Base-by-base conservation (phyloP, 352 stramenopile genomes). In the Halophytophthora batemanensis region DNA sequence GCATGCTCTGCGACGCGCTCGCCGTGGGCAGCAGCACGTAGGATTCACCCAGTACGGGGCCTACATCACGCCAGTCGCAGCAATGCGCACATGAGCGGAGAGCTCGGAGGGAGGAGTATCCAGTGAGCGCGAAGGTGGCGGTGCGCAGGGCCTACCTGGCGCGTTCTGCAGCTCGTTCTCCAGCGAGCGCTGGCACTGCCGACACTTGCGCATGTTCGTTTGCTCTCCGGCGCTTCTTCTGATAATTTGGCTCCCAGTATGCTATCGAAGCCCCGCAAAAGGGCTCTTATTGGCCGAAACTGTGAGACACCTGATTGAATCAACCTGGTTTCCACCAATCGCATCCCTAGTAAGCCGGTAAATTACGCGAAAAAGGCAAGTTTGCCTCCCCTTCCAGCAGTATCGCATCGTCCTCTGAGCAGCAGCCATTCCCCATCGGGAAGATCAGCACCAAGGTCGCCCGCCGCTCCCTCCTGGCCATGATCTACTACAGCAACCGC, bases 1-100 rank as follows among this genome's bases (percentile, higher is more conserved):
- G 58, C 70, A 84, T 75, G 35, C 70, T 79, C 39, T 73, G 67
- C 21, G 72, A 83, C 6, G 74, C 82, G 45, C 74, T 77, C 14
- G 73, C 72, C 17, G 78, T 85, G 25, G 80, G 80, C 19, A 90
- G 71, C 45, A 90, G 65, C 53, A 90, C 80, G 36, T 90, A 90
- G 0, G 75, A 87, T 53, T 90, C 80, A 45, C 77, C 77, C 37
- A 90, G 58, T 41, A 72, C 70, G 53, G 57, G 56, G 12, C 49
- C 19, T 41, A 23, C 2, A 15, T 18, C 4, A 23, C 11, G 22
- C 3, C 8, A 19, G 56, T 50, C 13, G 37, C 15, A 46, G 3
- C 1, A 4, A 50, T 6, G n/a, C 18, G 23, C 12, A 56, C 17
- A 35, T 38, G 31, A 43, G 28, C 48, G 49, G 15, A 25, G 29